These are phyloP conservation scores for Pichia sp. DNA, from an alignment of 1,139 yeast genomes.

Conservation along the genomic window DNA sequence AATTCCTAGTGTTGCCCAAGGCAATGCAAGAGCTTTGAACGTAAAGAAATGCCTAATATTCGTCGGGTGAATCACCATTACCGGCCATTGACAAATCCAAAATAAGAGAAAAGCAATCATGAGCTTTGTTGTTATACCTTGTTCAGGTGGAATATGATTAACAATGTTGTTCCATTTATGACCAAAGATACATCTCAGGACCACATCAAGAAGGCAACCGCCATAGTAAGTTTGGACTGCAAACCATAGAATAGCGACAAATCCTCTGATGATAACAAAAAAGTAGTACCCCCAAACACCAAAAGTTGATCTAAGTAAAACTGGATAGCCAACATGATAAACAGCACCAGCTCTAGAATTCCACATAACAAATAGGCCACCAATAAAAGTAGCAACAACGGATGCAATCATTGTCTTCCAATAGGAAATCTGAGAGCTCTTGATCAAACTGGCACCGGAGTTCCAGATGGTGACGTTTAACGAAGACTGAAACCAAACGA, in stretches of 20 bases:
- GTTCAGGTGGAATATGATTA: slow-evolving; percentile 31
- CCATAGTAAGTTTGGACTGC: slow-evolving; percentile 34
- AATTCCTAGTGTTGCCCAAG: slow-evolving; percentile 42
- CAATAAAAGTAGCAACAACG: slow-evolving; percentile 18
- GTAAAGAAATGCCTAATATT: slow-evolving; percentile 37
- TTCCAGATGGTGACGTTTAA: slow-evolving; percentile 35
- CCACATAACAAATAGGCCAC: slow-evolving; percentile 21
- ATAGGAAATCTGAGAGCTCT: slow-evolving; percentile 20
- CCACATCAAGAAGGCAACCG: slow-evolving; percentile 30
- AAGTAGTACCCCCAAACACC: slow-evolving; percentile 36
- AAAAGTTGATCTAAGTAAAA: slow-evolving; percentile 20
- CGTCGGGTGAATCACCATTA: slow-evolving; percentile 32
- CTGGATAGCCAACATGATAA: slow-evolving; percentile 27
- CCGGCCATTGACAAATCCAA: slow-evolving; percentile 37
- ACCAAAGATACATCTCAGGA: slow-evolving; percentile 29
- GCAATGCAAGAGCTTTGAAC: slow-evolving; percentile 36
- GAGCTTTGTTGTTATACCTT: slow-evolving; percentile 38
- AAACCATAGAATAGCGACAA: slow-evolving; percentile 40
- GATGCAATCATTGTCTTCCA: slow-evolving; percentile 24
- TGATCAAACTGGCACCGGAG: slow-evolving; percentile 25
- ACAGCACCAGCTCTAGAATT: slow-evolving; percentile 25
- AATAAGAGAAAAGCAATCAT: slow-evolving; percentile 42
- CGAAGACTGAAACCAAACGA: slow-evolving; percentile 28
- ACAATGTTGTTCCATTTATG: slow-evolving; percentile 22
- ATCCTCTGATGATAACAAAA: slow-evolving; percentile 40